Base-by-base conservation (phyloP, 2,329 filamentous ascomycete species). In the Fusarium coicis region DNA sequence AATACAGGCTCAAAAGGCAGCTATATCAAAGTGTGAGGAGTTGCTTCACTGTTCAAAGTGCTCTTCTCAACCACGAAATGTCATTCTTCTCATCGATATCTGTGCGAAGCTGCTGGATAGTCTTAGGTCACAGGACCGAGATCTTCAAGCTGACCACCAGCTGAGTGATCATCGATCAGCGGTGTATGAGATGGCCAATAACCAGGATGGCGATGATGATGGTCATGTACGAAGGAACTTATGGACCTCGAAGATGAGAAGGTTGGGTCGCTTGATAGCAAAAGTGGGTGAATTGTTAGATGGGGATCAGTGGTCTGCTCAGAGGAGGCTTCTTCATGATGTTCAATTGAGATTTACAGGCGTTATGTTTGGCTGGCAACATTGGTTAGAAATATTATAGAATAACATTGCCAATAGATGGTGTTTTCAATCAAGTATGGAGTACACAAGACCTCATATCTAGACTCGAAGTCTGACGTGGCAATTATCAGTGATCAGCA, bases 401-500 rank as follows among this genome's bases (percentile, higher is more conserved):
- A 18, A 18, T 18, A 26, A 28, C 7, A 16, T 28, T 21, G 26
- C 8, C 14, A 1, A 28, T 28, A n/a, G 7, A 53, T 21, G 12
- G 32, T 26, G 2, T 7, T 37, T 26, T 9, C 1, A 11, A 6
- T 12, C 2, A 53, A 23, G 11, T n/a, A n/a, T n/a, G n/a, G n/a
- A n/a, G n/a, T 10, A 23, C 9, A 23, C 16, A 10, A 7, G 8
- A 23, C 16, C 26, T 34, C 32, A 12, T 34, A 12, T 34, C 32
- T 34, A 34, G 32, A 34, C 14, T 14, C 7, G 14, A 12, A 21
- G 19, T 5, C 28, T 16, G 10, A 6, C 1, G 16, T 49, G 5
- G 7, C 7, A 15, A 15, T 8, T 16, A 30, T 15, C 1, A 5
- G 23, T 12, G 4, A 26, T 19, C 4, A 0, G 19, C 2, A 9